Evolutionary conservation across 2,329 filamentous ascomycete genomes (phyloP).

Genomic region (Ophiostoma angusticollis): DNA sequence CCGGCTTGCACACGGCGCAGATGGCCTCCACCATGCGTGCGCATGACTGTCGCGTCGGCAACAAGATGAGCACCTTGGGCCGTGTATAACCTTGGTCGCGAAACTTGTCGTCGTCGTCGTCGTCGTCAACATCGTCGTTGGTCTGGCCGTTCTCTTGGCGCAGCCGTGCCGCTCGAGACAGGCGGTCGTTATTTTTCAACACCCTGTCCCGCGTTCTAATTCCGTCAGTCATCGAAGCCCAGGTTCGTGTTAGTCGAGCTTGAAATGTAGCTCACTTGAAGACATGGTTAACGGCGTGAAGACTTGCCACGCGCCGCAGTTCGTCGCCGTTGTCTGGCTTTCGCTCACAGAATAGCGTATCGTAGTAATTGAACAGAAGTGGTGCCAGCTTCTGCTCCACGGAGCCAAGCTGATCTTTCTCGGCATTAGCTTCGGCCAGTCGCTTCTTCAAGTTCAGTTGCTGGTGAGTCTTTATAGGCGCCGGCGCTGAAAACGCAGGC

Average conservation of each 20-base stretch:
- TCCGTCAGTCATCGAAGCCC: no score
- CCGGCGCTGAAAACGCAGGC: slow-evolving; percentile 19
- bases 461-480: slow-evolving; percentile 27
- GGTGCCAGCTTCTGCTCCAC: slow-evolving; percentile 55
- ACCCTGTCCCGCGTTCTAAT: slow-evolving; percentile 76
- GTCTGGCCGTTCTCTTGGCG: slow-evolving; percentile 41
- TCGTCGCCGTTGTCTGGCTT: slow-evolving; percentile 54
- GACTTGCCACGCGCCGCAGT: slow-evolving; percentile 58
- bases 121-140: slow-evolving; percentile 38
- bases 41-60: slow-evolving; percentile 81
- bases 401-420: slow-evolving; percentile 45
- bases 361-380: slow-evolving; percentile 68
- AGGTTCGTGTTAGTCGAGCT: no score
- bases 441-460: slow-evolving; percentile 58
- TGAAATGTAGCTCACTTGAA: slow-evolving; percentile 49
- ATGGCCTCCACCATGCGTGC: slow-evolving; percentile 68
- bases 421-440: slow-evolving; percentile 40
- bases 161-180: slow-evolving; percentile 39
- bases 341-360: slow-evolving; percentile 64
- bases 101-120: slow-evolving; percentile 54
- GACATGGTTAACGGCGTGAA: slow-evolving; percentile 85
- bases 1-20: slow-evolving; percentile 60
- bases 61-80: slow-evolving; percentile 80
- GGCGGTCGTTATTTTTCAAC: slow-evolving; percentile 78
- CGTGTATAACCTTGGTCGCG: slow-evolving; percentile 92